Evolutionary conservation across 441 rosid species (phyloP), one percentile per base, ranked within the genome.

Genomic region (Theobroma grandiflorum): DNA sequence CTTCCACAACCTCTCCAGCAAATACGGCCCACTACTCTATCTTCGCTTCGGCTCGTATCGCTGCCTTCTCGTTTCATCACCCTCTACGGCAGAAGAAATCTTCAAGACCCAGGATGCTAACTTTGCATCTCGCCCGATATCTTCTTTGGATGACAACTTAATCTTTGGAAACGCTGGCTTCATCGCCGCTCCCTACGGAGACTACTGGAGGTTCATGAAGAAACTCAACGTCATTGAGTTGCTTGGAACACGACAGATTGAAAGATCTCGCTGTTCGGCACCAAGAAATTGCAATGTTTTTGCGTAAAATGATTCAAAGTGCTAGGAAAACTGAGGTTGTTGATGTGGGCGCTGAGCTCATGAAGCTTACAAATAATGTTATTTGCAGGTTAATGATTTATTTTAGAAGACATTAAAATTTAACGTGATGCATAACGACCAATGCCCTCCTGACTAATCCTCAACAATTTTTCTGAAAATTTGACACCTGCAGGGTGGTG

Each of bases 161-260:
- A 72, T 80, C 11, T 85, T 82, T 53, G 90, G 87, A 12, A 72
- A 79, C 8, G 72, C 71, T 15, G 82, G 91, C 11, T 85, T 90
- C 31, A 4, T 63, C 71, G 38, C 83, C 57, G 82, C 87, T 12
- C 87, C 85, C 12, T 86, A 89, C 72, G 90, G 87, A 59, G 86
- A 85, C 11, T 87, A 86, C 78, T 88, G 92, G 92, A 85, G 62
- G 75, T 86, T 89, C 86, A 82, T 90, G 91, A 89, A 85, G 82
- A 89, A 88, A 62, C 75, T 87, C 0, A 86, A 83, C 79, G 76
- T 80, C 71, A 83, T 85, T 16, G 78, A 87, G 11, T 75, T 89
- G 67, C 89, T 86, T 0, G 84, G 81, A 0, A 4, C 77, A 5
- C 82, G 66, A 45, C 85, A 81, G 20, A 80, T 89, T 1, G 88